A percentile compares a stretch with the other conserved stretches of the same genome.
Evolutionary conservation across 2,329 filamentous ascomycete species (phyloP).

Genomic region (Trichoderma gracile): DNA sequence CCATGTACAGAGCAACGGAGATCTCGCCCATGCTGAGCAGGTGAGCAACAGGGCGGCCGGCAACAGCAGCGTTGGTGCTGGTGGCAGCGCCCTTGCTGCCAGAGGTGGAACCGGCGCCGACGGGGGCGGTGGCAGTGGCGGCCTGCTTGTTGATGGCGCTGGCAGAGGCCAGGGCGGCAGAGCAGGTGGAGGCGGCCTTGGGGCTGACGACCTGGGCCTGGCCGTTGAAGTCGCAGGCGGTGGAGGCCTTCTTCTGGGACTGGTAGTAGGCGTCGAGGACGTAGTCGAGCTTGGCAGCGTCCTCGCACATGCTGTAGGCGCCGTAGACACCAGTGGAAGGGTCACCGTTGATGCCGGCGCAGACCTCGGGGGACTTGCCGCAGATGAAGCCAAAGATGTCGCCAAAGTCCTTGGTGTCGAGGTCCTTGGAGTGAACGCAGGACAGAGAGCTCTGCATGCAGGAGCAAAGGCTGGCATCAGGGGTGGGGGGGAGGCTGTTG

Average conservation of each 20-base stretch:
- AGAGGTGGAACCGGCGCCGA: constrained; percentile 29
- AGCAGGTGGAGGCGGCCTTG: constrained; percentile 54
- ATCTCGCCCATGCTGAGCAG: constrained; percentile 50
- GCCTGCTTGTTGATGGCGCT: constrained; percentile 55
- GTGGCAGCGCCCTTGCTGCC: constrained; percentile 35
- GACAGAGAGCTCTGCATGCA: constrained; percentile 79
- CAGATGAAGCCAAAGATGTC: constrained; percentile 76
- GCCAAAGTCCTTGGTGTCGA: constrained; percentile 61
- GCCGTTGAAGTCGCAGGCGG: constrained; percentile 72
- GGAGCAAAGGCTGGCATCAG: constrained; percentile 74
- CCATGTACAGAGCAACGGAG: constrained; percentile 52
- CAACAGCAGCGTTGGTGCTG: constrained; percentile 41
- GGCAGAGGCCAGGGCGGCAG: constrained; percentile 60
- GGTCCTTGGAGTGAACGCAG: constrained; percentile 64
- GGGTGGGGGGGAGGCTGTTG: constrained; percentile 73
- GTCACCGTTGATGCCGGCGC: constrained; percentile 69
- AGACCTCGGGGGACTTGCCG: constrained; percentile 56
- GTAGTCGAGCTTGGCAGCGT: constrained; percentile 70
- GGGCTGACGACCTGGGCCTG: constrained; percentile 58
- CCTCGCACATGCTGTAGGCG: constrained; percentile 74
- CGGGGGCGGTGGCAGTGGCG: constrained; percentile 48
- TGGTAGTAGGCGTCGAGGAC: constrained; percentile 74
- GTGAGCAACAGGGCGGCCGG: constrained; percentile 40
- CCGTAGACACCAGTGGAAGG: constrained; percentile 69
- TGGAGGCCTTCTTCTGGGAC: constrained; percentile 51